phyloP scores from a whole-genome alignment of 2,329 filamentous ascomycete species.

The Emmonsiellopsis sp. region DNA sequence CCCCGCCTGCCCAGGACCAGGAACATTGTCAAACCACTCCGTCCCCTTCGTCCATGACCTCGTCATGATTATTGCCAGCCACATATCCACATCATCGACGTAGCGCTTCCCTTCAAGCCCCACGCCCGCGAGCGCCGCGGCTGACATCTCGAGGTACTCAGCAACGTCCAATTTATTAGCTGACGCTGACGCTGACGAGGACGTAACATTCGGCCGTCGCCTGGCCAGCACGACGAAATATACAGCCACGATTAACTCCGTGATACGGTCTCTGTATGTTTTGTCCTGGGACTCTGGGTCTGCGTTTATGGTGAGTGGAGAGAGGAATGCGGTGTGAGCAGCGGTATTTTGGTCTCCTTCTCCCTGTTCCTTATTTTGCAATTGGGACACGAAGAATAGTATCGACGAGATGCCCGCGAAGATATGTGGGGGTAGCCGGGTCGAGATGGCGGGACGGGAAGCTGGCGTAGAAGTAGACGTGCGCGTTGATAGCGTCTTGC shows the following conservation, averaged over 20 bases:
- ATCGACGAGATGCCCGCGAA: conserved; percentile 61
- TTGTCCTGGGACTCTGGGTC: conserved; percentile 34
- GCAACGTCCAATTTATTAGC: conserved; percentile 31
- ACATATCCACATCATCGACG: conserved; percentile 51
- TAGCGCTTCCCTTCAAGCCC: conserved; percentile 27
- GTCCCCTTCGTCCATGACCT: conserved; percentile 45
- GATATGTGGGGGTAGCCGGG: conserved; percentile 59
- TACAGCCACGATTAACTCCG: conserved; percentile 32
- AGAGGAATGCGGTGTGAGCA: conserved; percentile 23
- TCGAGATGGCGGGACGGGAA: conserved; percentile 30
- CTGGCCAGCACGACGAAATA: conserved; percentile 39
- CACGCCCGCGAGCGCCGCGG: conserved; percentile 28
- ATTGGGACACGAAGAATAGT: conserved; percentile 37
- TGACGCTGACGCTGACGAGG: conserved; percentile 8
- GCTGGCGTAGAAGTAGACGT: conserved; percentile 26
- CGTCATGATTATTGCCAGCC: conserved; percentile 48
- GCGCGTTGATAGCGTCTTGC: conserved; percentile 51
- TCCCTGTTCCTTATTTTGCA: conserved; percentile 27
- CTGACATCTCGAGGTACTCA: conserved; percentile 32
- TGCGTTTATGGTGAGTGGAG: conserved; percentile 35
- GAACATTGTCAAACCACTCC: conserved; percentile 59
- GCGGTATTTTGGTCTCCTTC: conserved; percentile 9
- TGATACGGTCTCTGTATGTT: conserved; percentile 31
- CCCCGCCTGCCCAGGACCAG: conserved; percentile 14
- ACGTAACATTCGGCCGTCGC: neutral